phyloP scores from a whole-genome alignment of 495 filamentous ascomycete species.

The Umbilicaria muhlenbergii region DNA sequence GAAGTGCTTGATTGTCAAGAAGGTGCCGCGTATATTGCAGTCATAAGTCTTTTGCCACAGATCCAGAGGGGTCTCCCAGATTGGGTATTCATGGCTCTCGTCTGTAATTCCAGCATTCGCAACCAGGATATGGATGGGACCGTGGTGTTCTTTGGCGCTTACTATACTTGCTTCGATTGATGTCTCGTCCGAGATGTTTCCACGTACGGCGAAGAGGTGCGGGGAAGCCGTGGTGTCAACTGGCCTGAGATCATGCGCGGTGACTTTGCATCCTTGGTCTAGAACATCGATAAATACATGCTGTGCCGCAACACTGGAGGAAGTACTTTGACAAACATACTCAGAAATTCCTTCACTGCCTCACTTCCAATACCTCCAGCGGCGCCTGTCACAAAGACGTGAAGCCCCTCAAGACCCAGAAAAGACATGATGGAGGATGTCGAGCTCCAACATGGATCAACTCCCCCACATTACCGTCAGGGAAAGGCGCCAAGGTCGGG shows the following conservation, averaged over 20 bases:
- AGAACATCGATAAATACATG: background rate
- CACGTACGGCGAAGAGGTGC: slow-evolving; percentile 23
- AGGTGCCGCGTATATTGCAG: slow-evolving; percentile 34
- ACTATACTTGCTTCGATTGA: slow-evolving; percentile 28
- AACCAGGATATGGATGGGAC: slow-evolving; percentile 35
- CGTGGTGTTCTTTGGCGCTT: slow-evolving; percentile 28
- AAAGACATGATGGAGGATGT: slow-evolving; percentile 18
- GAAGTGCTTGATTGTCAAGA: slow-evolving; percentile 43
- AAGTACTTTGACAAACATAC: slow-evolving; percentile 18
- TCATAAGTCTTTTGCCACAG: slow-evolving; percentile 36
- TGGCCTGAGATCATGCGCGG: slow-evolving; percentile 30
- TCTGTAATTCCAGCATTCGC: slow-evolving; percentile 37
- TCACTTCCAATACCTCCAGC: slow-evolving; percentile 35
- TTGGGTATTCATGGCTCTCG: slow-evolving; percentile 24
- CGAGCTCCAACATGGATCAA: no score
- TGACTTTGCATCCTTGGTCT: slow-evolving; percentile 39
- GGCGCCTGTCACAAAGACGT: slow-evolving; percentile 43
- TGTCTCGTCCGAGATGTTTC: slow-evolving; percentile 31
- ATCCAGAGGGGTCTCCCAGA: slow-evolving; percentile 37
- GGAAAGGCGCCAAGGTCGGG: no score
- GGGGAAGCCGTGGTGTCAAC: slow-evolving; percentile 16
- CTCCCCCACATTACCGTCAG: no score
- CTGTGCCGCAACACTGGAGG: background rate
- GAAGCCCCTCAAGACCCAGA: slow-evolving; percentile 32
- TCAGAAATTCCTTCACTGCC: slow-evolving; percentile 34